Conservation (phyloP, 768 basidiomycete genomes). For the Russula earlei region DNA sequence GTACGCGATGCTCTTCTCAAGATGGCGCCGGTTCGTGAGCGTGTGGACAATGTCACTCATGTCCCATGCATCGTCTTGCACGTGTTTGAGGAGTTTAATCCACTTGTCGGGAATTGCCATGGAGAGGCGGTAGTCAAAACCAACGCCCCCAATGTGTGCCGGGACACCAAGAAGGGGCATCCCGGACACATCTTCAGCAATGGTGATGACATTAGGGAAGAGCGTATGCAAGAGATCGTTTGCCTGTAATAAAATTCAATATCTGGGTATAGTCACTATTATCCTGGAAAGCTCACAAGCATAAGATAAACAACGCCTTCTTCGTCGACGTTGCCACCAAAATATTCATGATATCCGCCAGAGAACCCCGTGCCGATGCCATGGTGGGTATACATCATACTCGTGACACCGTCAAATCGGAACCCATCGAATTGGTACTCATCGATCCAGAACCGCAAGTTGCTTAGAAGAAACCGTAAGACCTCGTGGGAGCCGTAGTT, state of each 20-base stretch:
- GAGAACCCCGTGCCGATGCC: constrained; percentile 98
- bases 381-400: constrained; percentile 99
- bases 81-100: constrained; percentile 98
- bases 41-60: constrained; percentile 81
- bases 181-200: constrained; percentile 98
- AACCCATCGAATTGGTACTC: constrained; percentile 96
- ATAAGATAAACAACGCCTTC: constrained; percentile 94
- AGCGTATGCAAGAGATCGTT: constrained; percentile 82
- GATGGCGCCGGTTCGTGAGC: constrained; percentile 77
- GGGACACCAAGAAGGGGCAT: constrained; percentile 92
- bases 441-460: constrained; percentile 91
- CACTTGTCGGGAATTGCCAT: constrained; percentile 99
- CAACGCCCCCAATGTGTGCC: constrained; percentile 75
- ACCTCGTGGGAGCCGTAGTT: constrained; percentile 96
- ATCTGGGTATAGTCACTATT: background rate
- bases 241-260: constrained; percentile 44
- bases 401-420: constrained; percentile 97
- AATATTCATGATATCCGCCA: constrained; percentile 97
- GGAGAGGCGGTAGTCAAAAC: constrained; percentile 95
- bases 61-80: constrained; percentile 79
- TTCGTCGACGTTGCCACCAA: constrained; percentile 72
- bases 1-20: constrained; percentile 86
- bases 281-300: constrained; percentile 56
- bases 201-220: constrained; percentile 76
- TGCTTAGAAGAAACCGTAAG: constrained; percentile 87